Evolutionary conservation across 2,329 filamentous ascomycete genomes (phyloP), one percentile per base, ranked within the genome.

Genomic region (Penicillium expansum): DNA sequence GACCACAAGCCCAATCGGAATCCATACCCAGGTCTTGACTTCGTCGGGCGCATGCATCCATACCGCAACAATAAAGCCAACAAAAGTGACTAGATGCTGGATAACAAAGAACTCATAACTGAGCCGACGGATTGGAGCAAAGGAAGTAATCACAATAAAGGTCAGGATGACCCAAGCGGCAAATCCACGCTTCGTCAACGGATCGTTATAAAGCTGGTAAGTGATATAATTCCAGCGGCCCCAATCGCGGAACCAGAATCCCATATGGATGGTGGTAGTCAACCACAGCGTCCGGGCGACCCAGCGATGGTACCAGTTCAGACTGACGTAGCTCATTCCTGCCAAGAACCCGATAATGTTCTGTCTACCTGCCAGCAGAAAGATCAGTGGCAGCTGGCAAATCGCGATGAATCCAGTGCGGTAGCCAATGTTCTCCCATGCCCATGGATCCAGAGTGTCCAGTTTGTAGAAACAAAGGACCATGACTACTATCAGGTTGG

Each of bases 361-460:
- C 56, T 80, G 79, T 68, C 83, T 83, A 10, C 81, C 80, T 1
- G 82, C 77, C 35, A 85, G 76, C 11, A 85, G 71, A 61, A 83
- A 81, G 50, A 85, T 74, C n/a, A 85, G 68, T 1, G 83, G 83
- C 3, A 85, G 62, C 62, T 85, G 82, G 10, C 76, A 73, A 45
- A 84, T 72, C 13, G 80, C 76, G 42, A 85, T 74, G 53, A 79
- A 82, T 5, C 80, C 83, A 5, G 79, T 79, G 32, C 82, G 77
- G 63, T 84, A 85, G 13, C 79, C 84, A 54, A 86, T 78, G 44
- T 79, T 72, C 63, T 86, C 83, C 75, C 80, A 83, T 41, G 75
- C 73, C 70, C 79, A 79, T 45, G 76, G 69, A 54, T 83, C 74
- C 0, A 67, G 71, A 0, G 81, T 76, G 64, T 85, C 74, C 30